A percentile compares a stretch with the other conserved stretches of the same genome.
These are phyloP conservation scores for Acanthamoeba triangularis DNA, from an alignment of 208 protist species.

Conservation along the genomic window DNA sequence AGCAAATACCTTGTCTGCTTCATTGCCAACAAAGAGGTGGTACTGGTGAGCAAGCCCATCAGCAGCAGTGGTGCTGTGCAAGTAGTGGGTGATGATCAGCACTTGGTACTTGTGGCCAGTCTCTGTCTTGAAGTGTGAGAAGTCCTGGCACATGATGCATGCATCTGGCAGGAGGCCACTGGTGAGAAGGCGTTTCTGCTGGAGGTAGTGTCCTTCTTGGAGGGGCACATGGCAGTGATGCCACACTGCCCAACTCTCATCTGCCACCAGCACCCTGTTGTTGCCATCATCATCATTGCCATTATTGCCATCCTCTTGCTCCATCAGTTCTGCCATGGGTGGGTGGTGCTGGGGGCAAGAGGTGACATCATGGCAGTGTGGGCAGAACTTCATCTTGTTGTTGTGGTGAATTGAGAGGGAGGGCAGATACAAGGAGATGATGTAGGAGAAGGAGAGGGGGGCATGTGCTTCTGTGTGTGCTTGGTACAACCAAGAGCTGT, in stretches of 20 bases:
- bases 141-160: not conserved
- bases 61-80: too few relatives aligned
- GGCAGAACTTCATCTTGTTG: conserved; percentile 11
- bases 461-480: not conserved
- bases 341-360: not conserved
- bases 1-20: not conserved
- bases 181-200: not conserved
- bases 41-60: not conserved
- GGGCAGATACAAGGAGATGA: not conserved
- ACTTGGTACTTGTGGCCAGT: not conserved
- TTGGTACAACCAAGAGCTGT: not conserved
- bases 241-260: not conserved
- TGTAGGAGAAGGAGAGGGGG: not conserved
- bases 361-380: not conserved
- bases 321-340: too few relatives aligned
- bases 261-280: not conserved
- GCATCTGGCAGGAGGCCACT: too few relatives aligned
- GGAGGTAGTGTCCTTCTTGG: not conserved
- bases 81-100: not conserved
- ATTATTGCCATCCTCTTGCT: too few relatives aligned
- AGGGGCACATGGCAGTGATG: not conserved
- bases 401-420: not conserved
- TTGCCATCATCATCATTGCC: too few relatives aligned
- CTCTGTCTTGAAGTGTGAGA: not conserved
- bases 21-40: not conserved